Conservation (phyloP, 176 grass and related monocot genomes). For the Microstegium vimineum region DNA sequence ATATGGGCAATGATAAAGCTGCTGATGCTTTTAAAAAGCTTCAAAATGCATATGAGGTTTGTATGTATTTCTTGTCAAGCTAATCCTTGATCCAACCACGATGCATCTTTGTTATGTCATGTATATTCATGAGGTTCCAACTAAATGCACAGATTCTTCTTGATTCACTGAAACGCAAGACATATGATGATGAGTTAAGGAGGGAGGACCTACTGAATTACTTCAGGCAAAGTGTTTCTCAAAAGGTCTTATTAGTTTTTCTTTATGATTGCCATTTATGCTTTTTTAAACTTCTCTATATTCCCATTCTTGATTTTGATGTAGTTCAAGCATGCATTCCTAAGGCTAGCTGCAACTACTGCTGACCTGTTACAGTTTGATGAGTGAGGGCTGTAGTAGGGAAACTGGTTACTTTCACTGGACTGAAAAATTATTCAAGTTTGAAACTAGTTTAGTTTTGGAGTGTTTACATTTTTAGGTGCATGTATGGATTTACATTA, state of each 20-base stretch:
- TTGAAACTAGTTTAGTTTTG: slow-evolving; percentile 22
- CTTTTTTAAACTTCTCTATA: slow-evolving; percentile 3
- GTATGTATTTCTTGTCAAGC: slow-evolving; percentile 17
- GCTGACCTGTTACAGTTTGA: not conserved
- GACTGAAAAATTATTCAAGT: slow-evolving; percentile 2
- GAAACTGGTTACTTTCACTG: not conserved
- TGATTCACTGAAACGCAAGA: slow-evolving; percentile 94
- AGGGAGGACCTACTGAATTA: slow-evolving; percentile 89
- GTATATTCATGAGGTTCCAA: slow-evolving; percentile 35
- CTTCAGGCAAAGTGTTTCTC: slow-evolving; percentile 74
- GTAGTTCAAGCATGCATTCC: slow-evolving; percentile 3
- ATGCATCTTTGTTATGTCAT: not conserved
- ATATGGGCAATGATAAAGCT: slow-evolving; percentile 98
- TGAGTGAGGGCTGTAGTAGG: not conserved
- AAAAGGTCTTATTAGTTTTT: slow-evolving; percentile 58
- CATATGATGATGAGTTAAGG: slow-evolving; percentile 93
- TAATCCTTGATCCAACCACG: not conserved
- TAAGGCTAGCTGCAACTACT: not conserved
- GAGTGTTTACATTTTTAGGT: not conserved
- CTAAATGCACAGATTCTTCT: slow-evolving; percentile 78
- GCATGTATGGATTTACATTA: not conserved
- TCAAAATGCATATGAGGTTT: slow-evolving; percentile 99
- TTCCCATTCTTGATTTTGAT: slow-evolving; percentile 7
- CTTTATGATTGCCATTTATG: slow-evolving; percentile 7
- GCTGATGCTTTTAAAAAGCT: slow-evolving; percentile 99